These are phyloP conservation scores for Edaphochlamys debaryana DNA, from an alignment of 139 green algal genomes.

Conservation along the genomic window DNA sequence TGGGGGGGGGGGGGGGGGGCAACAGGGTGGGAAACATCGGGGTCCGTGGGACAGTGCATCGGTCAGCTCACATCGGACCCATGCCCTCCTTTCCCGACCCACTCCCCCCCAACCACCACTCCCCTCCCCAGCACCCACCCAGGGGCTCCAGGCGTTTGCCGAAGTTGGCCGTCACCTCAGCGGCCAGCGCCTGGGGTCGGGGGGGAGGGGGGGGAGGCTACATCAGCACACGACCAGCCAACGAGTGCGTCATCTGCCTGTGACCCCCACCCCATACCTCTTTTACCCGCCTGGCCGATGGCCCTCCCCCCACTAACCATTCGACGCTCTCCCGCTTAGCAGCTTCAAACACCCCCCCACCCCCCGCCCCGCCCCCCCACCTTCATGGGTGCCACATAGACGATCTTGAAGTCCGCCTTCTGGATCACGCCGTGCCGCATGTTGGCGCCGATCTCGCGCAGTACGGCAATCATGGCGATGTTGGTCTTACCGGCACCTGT, in stretches of 20 bases:
- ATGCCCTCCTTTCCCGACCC: no score
- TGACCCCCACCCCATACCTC: not conserved
- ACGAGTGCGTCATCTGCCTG: no score
- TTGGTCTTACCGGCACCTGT: conserved; percentile 97
- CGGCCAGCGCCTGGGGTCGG: conserved; percentile 80
- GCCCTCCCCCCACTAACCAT: not conserved
- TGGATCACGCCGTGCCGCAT: conserved; percentile 81
- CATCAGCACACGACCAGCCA: no score
- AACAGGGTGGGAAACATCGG: not conserved
- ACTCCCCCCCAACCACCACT: no score
- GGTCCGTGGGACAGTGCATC: no score
- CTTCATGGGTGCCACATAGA: conserved; percentile 99
- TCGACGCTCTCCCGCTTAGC: no score
- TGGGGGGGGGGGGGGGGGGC: not conserved
- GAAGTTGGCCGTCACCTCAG: conserved; percentile 90
- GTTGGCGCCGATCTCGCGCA: conserved; percentile 87
- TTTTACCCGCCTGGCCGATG: conserved; percentile 76
- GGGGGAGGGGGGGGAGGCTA: no score
- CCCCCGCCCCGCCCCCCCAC: not conserved
- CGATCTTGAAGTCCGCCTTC: conserved; percentile 84
- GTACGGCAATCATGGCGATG: conserved; percentile 98
- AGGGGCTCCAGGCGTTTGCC: conserved; percentile 81
- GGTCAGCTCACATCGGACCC: no score
- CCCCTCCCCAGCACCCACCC: conserved; percentile 72
- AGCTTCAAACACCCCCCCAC: no score